Evolutionary conservation across 1,284 basidiomycete genomes (phyloP), one percentile per base, ranked within the genome.

Genomic region (Boletus calvinii): DNA sequence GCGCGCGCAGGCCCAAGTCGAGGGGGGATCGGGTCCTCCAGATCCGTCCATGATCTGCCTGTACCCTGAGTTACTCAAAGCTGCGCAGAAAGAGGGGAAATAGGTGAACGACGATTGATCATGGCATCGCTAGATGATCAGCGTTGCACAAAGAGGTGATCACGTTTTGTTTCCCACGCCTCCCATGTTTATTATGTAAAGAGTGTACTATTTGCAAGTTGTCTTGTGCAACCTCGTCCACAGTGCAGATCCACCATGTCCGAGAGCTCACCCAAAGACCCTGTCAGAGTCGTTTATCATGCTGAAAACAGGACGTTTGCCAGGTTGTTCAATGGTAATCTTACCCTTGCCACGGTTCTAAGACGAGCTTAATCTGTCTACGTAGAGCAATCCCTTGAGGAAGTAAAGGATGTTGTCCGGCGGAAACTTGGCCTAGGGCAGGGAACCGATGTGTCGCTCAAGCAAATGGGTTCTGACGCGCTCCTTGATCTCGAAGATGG

Each of bases 401-500:
- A 81, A 48, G 75, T 82, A 56, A 81, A 78, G 56, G 64, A 73
- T 40, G 74, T 79, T 4, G 80, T 87, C 22, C 72, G 79, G 45
- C 77, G 71, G 58, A 91, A 90, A 66, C 72, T 90, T 15, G 73
- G 74, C 3, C 67, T 90, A 0, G 56, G 70, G 18, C 54, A 64
- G 0, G 68, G 72, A 35, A 62, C 71, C 11, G 56, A 65, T 2
- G 65, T 90, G 11, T 62, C 69, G 2, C 76, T 91, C 13, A 72
- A 75, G 22, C 85, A 87, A 59, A 59, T 85, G 39, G 75, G 82
- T 31, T 74, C 75, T n/a, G 78, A 75, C 6, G 71, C 69, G 53
- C 62, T 66, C 15, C 77, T 90, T 41, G 84, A 86, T 63, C 73
- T 91, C 24, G 87, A 87, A 46, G 87, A 90, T 62, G 85, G 88